Evolutionary conservation across 176 grass and related monocot genomes (phyloP).

Genomic region (Avena sativa): DNA sequence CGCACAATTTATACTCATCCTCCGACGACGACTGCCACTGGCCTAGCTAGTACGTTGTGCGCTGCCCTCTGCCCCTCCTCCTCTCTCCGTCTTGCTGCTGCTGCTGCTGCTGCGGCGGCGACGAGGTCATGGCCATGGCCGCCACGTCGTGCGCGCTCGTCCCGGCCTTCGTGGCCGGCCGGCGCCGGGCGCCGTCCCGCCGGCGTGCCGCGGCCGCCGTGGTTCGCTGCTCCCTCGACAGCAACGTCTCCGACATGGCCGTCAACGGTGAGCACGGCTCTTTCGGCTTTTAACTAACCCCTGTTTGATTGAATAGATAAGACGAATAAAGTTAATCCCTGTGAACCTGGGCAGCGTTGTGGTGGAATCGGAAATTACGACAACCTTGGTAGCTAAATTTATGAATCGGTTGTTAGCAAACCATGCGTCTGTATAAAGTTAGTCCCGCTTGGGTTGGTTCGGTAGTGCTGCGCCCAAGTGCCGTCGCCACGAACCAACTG

Average conservation of each 20-base stretch:
- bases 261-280: conserved; percentile 64
- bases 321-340: neutral
- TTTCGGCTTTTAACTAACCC: neutral
- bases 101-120: neutral
- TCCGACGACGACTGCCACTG: neutral
- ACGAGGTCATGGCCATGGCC: conserved; percentile 65
- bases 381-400: neutral
- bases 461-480: conserved; percentile 19
- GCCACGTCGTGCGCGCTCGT: conserved; percentile 57
- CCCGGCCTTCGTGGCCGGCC: conserved; percentile 34
- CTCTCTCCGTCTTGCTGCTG: neutral
- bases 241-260: conserved; percentile 89
- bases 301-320: neutral
- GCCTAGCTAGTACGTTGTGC: neutral
- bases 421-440: neutral
- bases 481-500: neutral
- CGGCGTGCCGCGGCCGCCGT: neutral
- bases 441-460: neutral
- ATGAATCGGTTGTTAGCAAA: neutral
- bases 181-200: conserved; percentile 12
- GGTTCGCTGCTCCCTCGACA: conserved; percentile 75
- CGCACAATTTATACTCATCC: conserved; percentile 31
- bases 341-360: neutral
- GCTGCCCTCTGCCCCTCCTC: neutral
- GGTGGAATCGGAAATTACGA: neutral